Evolutionary conservation across 805 yeast species (phyloP).

Genomic region (Jamesozyma gamospora): DNA sequence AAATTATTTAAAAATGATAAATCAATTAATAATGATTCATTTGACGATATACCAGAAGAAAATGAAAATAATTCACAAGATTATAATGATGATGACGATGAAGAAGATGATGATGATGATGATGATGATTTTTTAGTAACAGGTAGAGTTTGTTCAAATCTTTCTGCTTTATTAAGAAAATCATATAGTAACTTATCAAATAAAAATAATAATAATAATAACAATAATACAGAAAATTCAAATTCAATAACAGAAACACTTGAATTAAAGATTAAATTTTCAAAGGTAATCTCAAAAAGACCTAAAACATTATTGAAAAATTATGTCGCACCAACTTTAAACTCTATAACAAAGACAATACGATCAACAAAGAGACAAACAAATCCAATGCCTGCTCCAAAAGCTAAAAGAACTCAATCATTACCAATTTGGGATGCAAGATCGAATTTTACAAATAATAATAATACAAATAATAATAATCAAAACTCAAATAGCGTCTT

Average conservation of each 20-base stretch:
- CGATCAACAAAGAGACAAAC: constrained; percentile 22
- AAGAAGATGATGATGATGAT: constrained; percentile 14
- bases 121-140: constrained; percentile 20
- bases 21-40: neutral
- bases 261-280: constrained; percentile 27
- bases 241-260: constrained; percentile 18
- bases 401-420: constrained; percentile 37
- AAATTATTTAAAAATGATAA: constrained; percentile 4
- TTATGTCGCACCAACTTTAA: neutral
- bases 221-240: neutral
- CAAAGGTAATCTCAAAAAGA: constrained; percentile 15
- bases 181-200: constrained; percentile 16
- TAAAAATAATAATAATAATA: constrained; percentile 8
- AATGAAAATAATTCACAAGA: neutral
- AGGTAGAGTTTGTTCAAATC: constrained; percentile 30
- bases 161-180: constrained; percentile 25
- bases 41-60: neutral
- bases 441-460: constrained; percentile 5
- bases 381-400: constrained; percentile 39
- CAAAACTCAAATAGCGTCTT: constrained; percentile 8
- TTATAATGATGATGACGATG: constrained; percentile 8
- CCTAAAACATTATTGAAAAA: neutral
- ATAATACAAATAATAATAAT: neutral
- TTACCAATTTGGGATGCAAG: constrained; percentile 30
- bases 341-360: constrained; percentile 1